These are phyloP conservation scores for Pleurotus eryngii DNA, from an alignment of 768 basidiomycete genomes.

Conservation along the genomic window DNA sequence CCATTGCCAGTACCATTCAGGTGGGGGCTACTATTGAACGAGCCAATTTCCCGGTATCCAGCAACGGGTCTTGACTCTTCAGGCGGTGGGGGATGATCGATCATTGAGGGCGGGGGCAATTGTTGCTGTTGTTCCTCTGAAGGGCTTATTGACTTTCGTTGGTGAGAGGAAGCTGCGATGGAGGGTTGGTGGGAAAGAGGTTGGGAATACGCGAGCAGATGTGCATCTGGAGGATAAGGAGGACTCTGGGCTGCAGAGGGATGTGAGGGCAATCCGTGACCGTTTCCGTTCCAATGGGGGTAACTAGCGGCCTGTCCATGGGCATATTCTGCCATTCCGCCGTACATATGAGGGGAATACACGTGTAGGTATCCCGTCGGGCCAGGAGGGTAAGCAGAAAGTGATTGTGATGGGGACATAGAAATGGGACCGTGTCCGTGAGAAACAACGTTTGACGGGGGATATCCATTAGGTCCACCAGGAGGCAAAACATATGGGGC, in stretches of 20 bases:
- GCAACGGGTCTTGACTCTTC: slow-evolving; percentile 10
- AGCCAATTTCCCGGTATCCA: slow-evolving; percentile 2
- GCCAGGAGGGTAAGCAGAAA: slow-evolving; percentile 1
- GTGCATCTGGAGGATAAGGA: slow-evolving; percentile 13
- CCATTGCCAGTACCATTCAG: not conserved
- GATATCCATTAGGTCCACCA: slow-evolving; percentile 1
- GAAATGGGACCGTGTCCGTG: slow-evolving; percentile 1
- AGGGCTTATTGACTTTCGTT: not conserved
- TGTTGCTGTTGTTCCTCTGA: not conserved
- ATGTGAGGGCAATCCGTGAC: slow-evolving; percentile 14
- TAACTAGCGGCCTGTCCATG: slow-evolving; percentile 30
- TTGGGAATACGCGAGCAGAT: slow-evolving; percentile 7
- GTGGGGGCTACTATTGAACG: not conserved
- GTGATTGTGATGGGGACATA: not conserved
- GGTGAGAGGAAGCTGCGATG: not conserved
- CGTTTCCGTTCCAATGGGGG: slow-evolving; percentile 32
- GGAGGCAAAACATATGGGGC: not conserved
- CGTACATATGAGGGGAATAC: slow-evolving; percentile 21
- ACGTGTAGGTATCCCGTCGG: slow-evolving; percentile 20
- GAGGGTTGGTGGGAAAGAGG: not conserved
- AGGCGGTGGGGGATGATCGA: slow-evolving; percentile 9
- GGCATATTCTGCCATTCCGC: slow-evolving; percentile 19
- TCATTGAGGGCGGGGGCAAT: slow-evolving; percentile 13
- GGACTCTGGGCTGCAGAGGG: slow-evolving; percentile 23
- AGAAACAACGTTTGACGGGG: not conserved